phyloP scores from a whole-genome alignment of 768 basidiomycete genomes.

The Boletellus ananiceps region DNA sequence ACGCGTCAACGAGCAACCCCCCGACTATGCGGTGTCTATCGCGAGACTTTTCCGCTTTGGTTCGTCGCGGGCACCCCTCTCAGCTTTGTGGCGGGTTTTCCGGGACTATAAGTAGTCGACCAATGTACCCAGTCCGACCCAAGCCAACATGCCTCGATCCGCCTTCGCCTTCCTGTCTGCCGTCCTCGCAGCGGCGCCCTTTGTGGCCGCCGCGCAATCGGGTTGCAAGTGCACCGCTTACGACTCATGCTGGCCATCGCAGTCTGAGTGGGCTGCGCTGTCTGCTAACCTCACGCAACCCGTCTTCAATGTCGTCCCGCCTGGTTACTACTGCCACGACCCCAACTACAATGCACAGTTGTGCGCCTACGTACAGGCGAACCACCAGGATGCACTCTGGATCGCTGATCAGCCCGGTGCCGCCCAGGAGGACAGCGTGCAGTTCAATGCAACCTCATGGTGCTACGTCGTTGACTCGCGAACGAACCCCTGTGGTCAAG shows the following conservation, averaged over 20 bases:
- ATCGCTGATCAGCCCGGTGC: not conserved
- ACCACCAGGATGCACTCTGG: not conserved
- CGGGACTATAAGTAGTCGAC: too few relatives aligned
- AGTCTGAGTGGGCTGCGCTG: not conserved
- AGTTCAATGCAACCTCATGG: not conserved
- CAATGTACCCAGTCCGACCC: too few relatives aligned
- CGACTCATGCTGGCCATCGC: not conserved
- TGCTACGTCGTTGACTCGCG: not conserved
- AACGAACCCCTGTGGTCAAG: not conserved
- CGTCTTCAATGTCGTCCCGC: not conserved
- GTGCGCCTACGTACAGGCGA: not conserved
- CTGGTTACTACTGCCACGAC: not conserved
- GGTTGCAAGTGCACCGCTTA: not conserved
- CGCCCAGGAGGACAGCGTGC: not conserved
- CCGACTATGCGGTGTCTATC: too few relatives aligned
- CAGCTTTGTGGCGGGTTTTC: too few relatives aligned
- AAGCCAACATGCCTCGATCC: too few relatives aligned
- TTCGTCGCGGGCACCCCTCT: too few relatives aligned
- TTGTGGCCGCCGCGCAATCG: too few relatives aligned
- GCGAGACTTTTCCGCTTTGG: too few relatives aligned
- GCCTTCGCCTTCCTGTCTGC: too few relatives aligned
- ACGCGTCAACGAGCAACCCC: too few relatives aligned
- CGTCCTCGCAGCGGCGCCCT: too few relatives aligned
- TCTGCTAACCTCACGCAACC: not conserved
- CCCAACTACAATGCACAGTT: not conserved